Conservation (phyloP, 148 eudicot species). For the Hydrangea macrophylla region DNA sequence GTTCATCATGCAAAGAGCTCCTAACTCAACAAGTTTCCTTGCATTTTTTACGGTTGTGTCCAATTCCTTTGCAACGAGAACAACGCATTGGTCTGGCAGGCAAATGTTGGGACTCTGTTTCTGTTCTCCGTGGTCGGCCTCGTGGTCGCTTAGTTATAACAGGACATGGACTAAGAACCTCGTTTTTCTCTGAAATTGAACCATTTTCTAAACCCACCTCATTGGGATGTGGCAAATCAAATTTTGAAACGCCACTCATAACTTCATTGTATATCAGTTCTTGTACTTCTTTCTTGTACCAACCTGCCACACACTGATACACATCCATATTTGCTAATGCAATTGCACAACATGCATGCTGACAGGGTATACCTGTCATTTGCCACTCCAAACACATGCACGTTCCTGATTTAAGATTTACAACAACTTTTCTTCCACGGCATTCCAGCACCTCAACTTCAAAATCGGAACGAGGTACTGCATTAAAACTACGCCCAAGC, state of each 20-base stretch:
- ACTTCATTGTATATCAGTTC: neutral
- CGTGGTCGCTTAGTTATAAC: neutral
- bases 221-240: neutral
- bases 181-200: neutral
- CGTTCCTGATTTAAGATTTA: constrained; percentile 4
- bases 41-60: constrained; percentile 9
- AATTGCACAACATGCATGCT: constrained; percentile 7
- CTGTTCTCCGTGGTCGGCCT: constrained; percentile 5
- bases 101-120: neutral
- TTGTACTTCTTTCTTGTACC: constrained; percentile 9
- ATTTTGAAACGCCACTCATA: constrained; percentile 1
- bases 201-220: constrained; percentile 3
- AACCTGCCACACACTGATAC: constrained; percentile 2
- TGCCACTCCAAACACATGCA: constrained; percentile 15
- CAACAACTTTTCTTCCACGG: constrained; percentile 2
- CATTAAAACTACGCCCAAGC: constrained; percentile 8
- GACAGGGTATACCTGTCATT: constrained; percentile 13
- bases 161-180: neutral
- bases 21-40: neutral
- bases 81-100: neutral
- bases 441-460: constrained; percentile 12
- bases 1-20: neutral
- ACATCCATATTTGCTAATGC: constrained; percentile 4
- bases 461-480: neutral
- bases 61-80: constrained; percentile 10